Evolutionary conservation across 371 early-diverging fungal species (phyloP).

Genomic region (Apophysomyces variabilis): DNA sequence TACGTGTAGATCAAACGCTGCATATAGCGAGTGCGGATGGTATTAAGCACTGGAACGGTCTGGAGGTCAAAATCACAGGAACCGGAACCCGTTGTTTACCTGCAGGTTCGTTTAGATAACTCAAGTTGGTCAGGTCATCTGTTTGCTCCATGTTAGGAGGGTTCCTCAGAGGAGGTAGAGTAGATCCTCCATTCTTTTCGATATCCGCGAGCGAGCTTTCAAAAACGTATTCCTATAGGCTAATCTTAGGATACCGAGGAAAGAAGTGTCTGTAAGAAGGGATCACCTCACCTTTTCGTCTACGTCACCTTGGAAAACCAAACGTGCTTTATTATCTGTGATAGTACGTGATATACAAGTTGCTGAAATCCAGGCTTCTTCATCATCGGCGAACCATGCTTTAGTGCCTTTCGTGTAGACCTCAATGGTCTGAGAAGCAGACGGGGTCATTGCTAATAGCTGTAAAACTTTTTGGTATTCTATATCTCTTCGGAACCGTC

Average conservation of each 20-base stretch:
- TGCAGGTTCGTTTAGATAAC: constrained; percentile 88
- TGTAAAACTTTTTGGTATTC: constrained; percentile 1
- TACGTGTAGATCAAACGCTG: constrained; percentile 95
- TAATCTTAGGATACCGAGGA: not conserved
- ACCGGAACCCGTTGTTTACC: constrained; percentile 46
- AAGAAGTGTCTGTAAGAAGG: no score
- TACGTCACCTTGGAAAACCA: constrained; percentile 68
- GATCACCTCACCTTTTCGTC: constrained; percentile 48
- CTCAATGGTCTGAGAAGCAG: constrained; percentile 55
- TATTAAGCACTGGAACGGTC: constrained; percentile 72
- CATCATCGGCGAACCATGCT: constrained; percentile 89
- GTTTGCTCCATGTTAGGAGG: constrained; percentile 84
- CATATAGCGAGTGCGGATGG: constrained; percentile 80
- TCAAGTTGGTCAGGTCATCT: constrained; percentile 88
- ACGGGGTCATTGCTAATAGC: constrained; percentile 10
- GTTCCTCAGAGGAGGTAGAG: constrained; percentile 87
- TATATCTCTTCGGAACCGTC: not conserved
- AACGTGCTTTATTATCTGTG: constrained; percentile 54
- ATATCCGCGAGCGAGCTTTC: constrained; percentile 74
- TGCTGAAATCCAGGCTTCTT: constrained; percentile 87
- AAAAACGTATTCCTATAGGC: constrained; percentile 65
- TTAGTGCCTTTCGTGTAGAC: constrained; percentile 72
- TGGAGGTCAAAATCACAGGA: not conserved
- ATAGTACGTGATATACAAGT: constrained; percentile 62
- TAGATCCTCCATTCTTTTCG: constrained; percentile 58